phyloP scores from a whole-genome alignment of 1,284 basidiomycete genomes.

The Puccinia polysora region DNA sequence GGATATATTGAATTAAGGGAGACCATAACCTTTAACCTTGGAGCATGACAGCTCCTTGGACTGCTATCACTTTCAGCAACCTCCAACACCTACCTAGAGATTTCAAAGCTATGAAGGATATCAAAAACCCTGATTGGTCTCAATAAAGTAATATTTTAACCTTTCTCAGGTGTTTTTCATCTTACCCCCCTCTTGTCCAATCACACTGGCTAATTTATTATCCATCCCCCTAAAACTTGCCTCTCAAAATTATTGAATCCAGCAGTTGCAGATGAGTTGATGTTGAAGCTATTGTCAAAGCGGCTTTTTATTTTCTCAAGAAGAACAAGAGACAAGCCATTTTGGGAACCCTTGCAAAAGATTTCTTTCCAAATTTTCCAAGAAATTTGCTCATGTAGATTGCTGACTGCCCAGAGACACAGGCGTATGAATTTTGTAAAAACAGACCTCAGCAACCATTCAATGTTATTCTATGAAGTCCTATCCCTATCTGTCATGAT shows the following conservation, averaged over 20 bases:
- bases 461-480: too few relatives aligned
- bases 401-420: too few relatives aligned
- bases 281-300: not conserved
- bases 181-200: not conserved
- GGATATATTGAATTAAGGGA: too few relatives aligned
- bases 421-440: too few relatives aligned
- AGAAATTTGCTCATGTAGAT: not conserved
- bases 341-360: not conserved
- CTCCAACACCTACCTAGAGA: constrained; percentile 10
- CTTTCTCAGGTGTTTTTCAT: constrained; percentile 2
- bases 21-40: too few relatives aligned
- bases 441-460: too few relatives aligned
- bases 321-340: constrained; percentile 3
- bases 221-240: not conserved
- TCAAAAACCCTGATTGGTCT: constrained; percentile 24
- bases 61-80: not conserved
- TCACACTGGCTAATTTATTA: not conserved
- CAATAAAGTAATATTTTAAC: constrained; percentile 3
- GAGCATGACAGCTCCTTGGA: not conserved
- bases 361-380: constrained; percentile 4
- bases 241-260: not conserved
- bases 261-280: not conserved
- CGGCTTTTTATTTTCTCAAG: constrained; percentile 10
- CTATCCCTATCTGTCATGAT: constrained; percentile 11
- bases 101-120: constrained; percentile 1